Percentiles rank a stretch among this genome's conserved stretches.
phyloP scores from a whole-genome alignment of 225 moss, liverwort and hornwort genomes.

The Polytrichum formosum region DNA sequence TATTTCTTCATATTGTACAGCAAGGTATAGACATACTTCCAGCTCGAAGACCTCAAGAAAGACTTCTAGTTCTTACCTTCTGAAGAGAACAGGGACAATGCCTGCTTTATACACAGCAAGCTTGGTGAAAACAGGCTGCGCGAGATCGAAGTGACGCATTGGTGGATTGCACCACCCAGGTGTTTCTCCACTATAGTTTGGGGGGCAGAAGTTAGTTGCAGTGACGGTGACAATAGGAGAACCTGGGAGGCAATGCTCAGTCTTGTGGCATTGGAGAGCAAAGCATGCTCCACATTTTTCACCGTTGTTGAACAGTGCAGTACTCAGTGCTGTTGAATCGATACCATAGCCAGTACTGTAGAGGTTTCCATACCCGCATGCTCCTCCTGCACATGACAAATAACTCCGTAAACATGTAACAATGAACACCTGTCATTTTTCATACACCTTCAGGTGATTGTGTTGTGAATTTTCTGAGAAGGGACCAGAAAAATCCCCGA shows the following conservation, averaged over 20 bases:
- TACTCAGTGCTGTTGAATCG: constrained; percentile 55
- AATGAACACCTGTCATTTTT: neutral
- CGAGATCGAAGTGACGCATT: constrained; percentile 75
- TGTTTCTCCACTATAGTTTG: constrained; percentile 67
- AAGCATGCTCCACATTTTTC: constrained; percentile 81
- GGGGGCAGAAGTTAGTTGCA: constrained; percentile 86
- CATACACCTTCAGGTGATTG: neutral
- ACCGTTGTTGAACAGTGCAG: constrained; percentile 58
- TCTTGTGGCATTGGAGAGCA: constrained; percentile 62
- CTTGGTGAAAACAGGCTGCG: constrained; percentile 64
- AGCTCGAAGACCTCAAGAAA: too few species aligned
- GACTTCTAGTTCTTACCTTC: constrained; percentile 42
- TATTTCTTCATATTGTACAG: too few species aligned
- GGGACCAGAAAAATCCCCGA: too few species aligned
- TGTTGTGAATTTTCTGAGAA: too few species aligned
- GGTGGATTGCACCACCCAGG: constrained; percentile 91
- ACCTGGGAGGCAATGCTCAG: constrained; percentile 62
- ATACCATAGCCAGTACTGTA: constrained; percentile 47
- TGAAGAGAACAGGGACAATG: constrained; percentile 76
- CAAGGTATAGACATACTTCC: too few species aligned
- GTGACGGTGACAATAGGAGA: constrained; percentile 58
- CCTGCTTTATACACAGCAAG: constrained; percentile 69
- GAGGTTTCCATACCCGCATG: constrained; percentile 60
- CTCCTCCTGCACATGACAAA: constrained; percentile 39
- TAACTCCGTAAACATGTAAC: neutral